Evolutionary conservation across 2,329 filamentous ascomycete genomes (phyloP), one percentile per base, ranked within the genome.

Genomic region (Sordariomycetes sp.): DNA sequence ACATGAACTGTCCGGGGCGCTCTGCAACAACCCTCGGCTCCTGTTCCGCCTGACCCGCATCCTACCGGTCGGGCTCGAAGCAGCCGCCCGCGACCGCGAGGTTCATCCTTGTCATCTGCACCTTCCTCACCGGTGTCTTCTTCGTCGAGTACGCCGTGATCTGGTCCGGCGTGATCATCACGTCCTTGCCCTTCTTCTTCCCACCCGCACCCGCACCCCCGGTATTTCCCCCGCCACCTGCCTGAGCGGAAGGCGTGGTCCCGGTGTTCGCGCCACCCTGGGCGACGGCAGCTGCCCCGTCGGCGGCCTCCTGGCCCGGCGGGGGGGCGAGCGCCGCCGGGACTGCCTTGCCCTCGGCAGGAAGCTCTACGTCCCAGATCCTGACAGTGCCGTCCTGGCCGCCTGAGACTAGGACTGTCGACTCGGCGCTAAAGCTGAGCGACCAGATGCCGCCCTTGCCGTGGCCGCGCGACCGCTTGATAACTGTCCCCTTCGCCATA

Each of bases 91-190:
- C 91, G 61, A 97, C 78, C 14, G 97, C 87, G 63, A 97, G 72
- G 69, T 99, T 99, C 90, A 96, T 97, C 61, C 90, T 80, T 3
- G 94, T 97, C 66, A 97, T 97, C 67, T 88, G 84, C 58, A 96
- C 92, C 73, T 93, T 94, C 72, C 95, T 89, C 12, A 97, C 89
- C 0, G 93, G 92, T 18, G 88, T 93, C 74, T 96, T 96, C 81
- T 99, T 99, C 3, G 94, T 97, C 0, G 90, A 86, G 69, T 97
- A 97, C 1, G 90, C 92, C 62, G 85, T 90, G 73, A 99, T 95
- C 73, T 97, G 94, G 68, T 99, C 94, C 0, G 91, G 87, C 0
- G 88, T 92, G 52, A 96, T 88, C 66, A 90, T 89, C 3, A 91
- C 89, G 66, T 97, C 93, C 71, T 97, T 97, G 59, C 82, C 83